A percentile compares a stretch with the other conserved stretches of the same genome.
Evolutionary conservation across 73 alveolate species (phyloP).

Genomic region (Paramecium octaurelia): DNA sequence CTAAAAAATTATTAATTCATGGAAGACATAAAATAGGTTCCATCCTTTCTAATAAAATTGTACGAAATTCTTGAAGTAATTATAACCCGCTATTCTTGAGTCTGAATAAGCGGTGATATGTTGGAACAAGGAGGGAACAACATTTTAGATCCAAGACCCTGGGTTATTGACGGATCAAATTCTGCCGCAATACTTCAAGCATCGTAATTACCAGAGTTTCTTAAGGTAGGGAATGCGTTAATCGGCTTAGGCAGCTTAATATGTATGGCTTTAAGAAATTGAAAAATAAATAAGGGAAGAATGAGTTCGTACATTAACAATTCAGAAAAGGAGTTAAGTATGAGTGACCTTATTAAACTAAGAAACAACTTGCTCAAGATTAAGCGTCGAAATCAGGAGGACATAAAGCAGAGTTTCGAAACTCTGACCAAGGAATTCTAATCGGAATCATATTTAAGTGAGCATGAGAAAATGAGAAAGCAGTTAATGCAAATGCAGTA

Average conservation of each 20-base stretch:
- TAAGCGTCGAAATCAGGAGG: constrained; percentile 29
- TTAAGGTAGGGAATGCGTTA: background rate
- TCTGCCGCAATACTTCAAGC: background rate
- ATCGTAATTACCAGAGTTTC: background rate
- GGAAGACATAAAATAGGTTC: background rate
- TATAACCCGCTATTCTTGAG: background rate
- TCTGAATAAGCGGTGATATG: background rate
- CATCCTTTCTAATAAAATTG: constrained; percentile 6
- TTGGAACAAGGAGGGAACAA: constrained; percentile 34
- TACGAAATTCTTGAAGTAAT: constrained; percentile 21
- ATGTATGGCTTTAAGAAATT: constrained; percentile 46
- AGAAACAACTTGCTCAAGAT: background rate
- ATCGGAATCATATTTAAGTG: background rate
- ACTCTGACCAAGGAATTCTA: background rate
- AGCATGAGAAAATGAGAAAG: constrained; percentile 25
- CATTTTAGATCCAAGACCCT: background rate
- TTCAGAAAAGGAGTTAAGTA: constrained; percentile 15
- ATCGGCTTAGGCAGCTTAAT: background rate
- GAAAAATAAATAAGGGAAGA: background rate
- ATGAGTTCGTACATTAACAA: background rate
- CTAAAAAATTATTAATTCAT: background rate
- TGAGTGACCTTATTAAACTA: background rate
- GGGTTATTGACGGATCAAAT: background rate
- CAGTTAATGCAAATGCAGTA: background rate
- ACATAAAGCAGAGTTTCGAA: background rate